Base-by-base conservation (phyloP, 2,329 filamentous ascomycete genomes). In the Hymenoscyphus linearis region DNA sequence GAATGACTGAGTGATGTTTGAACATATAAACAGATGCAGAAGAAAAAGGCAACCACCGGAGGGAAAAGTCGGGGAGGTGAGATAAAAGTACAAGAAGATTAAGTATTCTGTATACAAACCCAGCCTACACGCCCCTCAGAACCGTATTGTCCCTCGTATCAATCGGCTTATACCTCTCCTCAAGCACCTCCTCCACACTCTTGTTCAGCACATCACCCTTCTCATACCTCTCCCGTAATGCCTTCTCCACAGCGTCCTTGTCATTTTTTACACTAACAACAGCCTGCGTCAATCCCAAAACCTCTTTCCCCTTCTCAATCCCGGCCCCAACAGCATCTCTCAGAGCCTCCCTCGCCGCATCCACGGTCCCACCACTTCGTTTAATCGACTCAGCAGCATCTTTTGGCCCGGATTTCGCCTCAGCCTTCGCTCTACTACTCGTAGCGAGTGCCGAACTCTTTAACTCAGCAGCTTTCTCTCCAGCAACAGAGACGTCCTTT, bases 111-210 rank as follows among this genome's bases (percentile, higher is more conserved):
- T 60, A 60, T 44, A 58, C 54, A 59, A 60, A 65, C 36, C 71
- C 22, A 3, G 22, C 40, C 37, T 68, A 74, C 66, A 74, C 66
- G 54, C 73, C 74, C 27, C 72, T 72, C 55, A 78, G 60, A 25
- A 69, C 65, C 50, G 73, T 71, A 55, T 75, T 74, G 12, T 72
- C 70, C 52, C 67, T 74, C 62, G 66, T 35, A 36, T 74, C 76
- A 62, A 82, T 72, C 0, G 78, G 79, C 66, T 71, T 77, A 68
- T 86, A 86, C 67, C 84, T 76, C 70, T 85, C 81, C 55, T 75
- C 77, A 58, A 87, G 72, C 50, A 78, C 76, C 69, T 85, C 79
- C 64, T 82, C 77, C 22, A 82, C 79, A 53, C 76, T 80, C 74
- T 80, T 80, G 62, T 77, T 75, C 65, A 78, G 69, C 6, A 72